phyloP scores from a whole-genome alignment of 2,329 filamentous ascomycete genomes.

The Myrmaecium sp. region DNA sequence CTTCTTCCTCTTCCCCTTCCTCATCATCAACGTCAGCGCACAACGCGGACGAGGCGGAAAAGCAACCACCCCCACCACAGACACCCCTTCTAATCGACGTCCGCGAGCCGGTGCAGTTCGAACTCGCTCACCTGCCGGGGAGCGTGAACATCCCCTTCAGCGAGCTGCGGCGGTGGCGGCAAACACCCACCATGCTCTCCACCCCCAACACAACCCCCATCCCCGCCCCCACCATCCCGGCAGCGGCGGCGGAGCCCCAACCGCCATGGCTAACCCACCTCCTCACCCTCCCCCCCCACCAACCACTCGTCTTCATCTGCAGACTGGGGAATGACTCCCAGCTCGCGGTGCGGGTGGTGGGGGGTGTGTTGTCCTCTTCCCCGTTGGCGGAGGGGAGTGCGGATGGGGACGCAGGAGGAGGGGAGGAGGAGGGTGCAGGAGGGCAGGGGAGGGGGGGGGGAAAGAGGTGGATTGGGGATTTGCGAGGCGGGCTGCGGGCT shows the following conservation, averaged over 20 bases:
- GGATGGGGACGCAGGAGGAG: constrained; percentile 1
- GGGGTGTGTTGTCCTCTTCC: too few relatives aligned
- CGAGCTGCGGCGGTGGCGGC: too few relatives aligned
- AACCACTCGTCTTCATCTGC: constrained; percentile 55
- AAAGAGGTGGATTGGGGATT: constrained; percentile 48
- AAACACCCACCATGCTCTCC: too few relatives aligned
- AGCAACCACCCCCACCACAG: constrained; percentile 14
- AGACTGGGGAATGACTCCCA: constrained; percentile 67
- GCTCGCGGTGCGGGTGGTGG: constrained; percentile 46
- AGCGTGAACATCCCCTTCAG: constrained; percentile 63
- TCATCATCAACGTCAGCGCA: too few relatives aligned
- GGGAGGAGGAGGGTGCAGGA: neutral
- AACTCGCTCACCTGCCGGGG: constrained; percentile 57
- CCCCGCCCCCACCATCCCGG: too few relatives aligned
- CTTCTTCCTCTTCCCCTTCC: too few relatives aligned
- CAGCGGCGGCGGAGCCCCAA: constrained; percentile 5
- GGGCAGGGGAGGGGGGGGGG: constrained; percentile 17
- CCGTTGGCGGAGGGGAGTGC: constrained; percentile 35
- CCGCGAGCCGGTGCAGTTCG: constrained; percentile 68
- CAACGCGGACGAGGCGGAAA: constrained; percentile 4
- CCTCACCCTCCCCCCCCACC: constrained; percentile 17
- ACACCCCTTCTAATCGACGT: constrained; percentile 64
- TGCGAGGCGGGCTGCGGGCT: constrained; percentile 52
- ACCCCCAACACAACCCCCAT: too few relatives aligned
- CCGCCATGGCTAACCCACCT: constrained; percentile 15